Percentiles rank a stretch among this genome's conserved stretches.
These are phyloP conservation scores for Glebionis coronaria DNA, from an alignment of 129 eudicot species.

Conservation along the genomic window DNA sequence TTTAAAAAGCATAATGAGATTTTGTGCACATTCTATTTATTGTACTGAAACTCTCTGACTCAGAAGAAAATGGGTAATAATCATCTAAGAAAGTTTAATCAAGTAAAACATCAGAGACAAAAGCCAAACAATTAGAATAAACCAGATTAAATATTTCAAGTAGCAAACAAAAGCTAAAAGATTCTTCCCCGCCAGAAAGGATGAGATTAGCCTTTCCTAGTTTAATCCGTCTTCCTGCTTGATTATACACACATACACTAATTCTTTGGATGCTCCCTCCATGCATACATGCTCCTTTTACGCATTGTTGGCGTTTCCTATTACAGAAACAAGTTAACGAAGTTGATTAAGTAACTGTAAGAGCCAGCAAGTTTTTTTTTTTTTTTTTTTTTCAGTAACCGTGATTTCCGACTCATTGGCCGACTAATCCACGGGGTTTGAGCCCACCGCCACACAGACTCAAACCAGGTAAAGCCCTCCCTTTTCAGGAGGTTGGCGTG, in stretches of 20 bases:
- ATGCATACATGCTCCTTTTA: constrained; percentile 5
- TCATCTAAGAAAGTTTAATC: neutral
- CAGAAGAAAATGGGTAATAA: neutral
- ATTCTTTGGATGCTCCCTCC: neutral
- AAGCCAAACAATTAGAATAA: neutral
- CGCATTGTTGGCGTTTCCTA: constrained; percentile 16
- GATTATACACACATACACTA: constrained; percentile 14
- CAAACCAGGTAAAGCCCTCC: too few relatives aligned
- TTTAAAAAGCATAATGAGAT: too few relatives aligned
- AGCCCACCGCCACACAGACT: too few relatives aligned
- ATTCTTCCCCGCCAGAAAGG: constrained; percentile 22
- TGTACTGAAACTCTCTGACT: neutral
- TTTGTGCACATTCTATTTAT: too few relatives aligned
- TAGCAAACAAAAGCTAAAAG: constrained; percentile 15
- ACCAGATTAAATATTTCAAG: neutral
- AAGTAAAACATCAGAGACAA: constrained; percentile 19
- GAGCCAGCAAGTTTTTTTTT: too few relatives aligned
- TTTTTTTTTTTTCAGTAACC: too few relatives aligned
- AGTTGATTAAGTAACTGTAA: neutral
- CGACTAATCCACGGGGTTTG: too few relatives aligned
- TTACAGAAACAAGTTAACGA: constrained; percentile 8
- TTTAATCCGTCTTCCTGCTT: constrained; percentile 7
- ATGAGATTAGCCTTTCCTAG: constrained; percentile 29
- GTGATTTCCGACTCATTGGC: too few relatives aligned
- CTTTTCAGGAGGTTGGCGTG: too few relatives aligned